Conservation (phyloP, 75 land plant genomes). For the Picea glauca region DNA sequence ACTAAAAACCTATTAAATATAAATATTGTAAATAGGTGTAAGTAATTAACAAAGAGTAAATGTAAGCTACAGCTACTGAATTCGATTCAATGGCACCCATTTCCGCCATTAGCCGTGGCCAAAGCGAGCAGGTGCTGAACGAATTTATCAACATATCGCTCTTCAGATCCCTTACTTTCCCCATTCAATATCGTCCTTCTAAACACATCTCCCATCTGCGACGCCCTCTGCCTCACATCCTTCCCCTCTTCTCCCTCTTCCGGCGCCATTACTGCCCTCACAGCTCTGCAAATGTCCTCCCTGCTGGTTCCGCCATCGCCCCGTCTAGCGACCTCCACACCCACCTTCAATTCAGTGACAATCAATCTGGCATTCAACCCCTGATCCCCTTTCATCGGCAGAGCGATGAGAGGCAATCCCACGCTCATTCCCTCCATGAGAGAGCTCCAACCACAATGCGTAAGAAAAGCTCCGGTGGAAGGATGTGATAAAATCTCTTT, state of each 20-base stretch:
- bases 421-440: conserved; percentile 2
- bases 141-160: background rate
- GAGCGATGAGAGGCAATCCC: conserved; percentile 27
- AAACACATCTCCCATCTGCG: background rate
- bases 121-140: background rate
- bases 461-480: conserved; percentile 9
- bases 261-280: background rate
- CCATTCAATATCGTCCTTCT: background rate
- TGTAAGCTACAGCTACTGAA: no score
- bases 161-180: background rate
- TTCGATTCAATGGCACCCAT: background rate
- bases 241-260: background rate
- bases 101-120: background rate
- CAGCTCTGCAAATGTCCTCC: background rate
- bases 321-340: conserved; percentile 2
- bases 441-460: conserved; percentile 16
- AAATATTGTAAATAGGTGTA: no score
- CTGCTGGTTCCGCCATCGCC: background rate
- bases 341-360: conserved; percentile 14
- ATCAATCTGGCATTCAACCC: conserved; percentile 5
- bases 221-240: background rate
- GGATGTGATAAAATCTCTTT: conserved; percentile 20
- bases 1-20: no score
- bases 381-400: conserved; percentile 23
- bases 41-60: no score